Percentiles rank a stretch among this genome's conserved stretches.
phyloP scores from a whole-genome alignment of 177 flowering plant genomes.

The Vitis hybrid region DNA sequence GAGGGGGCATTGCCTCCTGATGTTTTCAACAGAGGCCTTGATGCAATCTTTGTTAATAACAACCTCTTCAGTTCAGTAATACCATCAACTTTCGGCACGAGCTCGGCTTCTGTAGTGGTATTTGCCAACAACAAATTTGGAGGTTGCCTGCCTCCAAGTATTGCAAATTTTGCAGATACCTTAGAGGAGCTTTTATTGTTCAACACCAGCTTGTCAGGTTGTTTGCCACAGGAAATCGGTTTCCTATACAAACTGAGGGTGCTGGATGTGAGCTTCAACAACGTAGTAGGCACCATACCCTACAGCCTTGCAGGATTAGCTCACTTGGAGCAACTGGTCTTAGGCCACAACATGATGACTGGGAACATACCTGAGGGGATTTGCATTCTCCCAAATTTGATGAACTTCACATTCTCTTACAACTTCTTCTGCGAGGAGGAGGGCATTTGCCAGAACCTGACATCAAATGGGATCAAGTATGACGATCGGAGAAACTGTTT shows the following conservation, averaged over 20 bases:
- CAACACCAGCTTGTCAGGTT: conserved; percentile 59
- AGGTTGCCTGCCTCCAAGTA: conserved; percentile 62
- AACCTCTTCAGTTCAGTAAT: conserved; percentile 47
- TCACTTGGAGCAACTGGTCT: conserved; percentile 51
- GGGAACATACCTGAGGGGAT: conserved; percentile 52
- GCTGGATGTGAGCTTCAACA: conserved; percentile 58
- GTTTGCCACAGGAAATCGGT: conserved; percentile 64
- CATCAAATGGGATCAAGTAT: conserved; percentile 36
- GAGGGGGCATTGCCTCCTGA: conserved; percentile 63
- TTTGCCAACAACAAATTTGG: conserved; percentile 66
- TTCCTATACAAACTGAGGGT: conserved; percentile 53
- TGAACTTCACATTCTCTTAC: conserved; percentile 57
- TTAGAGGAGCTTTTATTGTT: conserved; percentile 57
- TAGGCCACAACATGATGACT: conserved; percentile 51
- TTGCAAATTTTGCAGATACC: conserved; percentile 46
- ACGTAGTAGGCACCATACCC: conserved; percentile 58
- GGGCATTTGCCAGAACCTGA: conserved; percentile 52
- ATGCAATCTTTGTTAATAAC: conserved; percentile 65
- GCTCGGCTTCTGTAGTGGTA: conserved; percentile 55
- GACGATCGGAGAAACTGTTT: conserved; percentile 69
- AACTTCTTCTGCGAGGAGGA: conserved; percentile 72
- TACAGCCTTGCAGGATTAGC: conserved; percentile 53
- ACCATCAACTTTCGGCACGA: conserved; percentile 32
- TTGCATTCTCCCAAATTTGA: conserved; percentile 47
- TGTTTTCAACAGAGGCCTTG: conserved; percentile 42